Percentiles rank a stretch among this genome's conserved stretches.
phyloP scores from a whole-genome alignment of 495 filamentous ascomycete species.

The Penicillium cinerascens region DNA sequence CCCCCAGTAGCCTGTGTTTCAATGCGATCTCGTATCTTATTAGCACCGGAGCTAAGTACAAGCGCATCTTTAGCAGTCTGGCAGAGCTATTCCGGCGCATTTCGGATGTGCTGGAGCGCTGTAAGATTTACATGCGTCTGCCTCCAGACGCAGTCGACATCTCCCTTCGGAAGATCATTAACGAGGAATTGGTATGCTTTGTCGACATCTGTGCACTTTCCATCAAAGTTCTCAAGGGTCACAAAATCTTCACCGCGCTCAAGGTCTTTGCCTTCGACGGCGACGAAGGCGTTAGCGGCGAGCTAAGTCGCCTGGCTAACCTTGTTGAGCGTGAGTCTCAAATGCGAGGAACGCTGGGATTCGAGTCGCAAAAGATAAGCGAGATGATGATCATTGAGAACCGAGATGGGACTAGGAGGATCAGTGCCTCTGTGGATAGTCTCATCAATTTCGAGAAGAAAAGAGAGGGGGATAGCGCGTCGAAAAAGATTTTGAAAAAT shows the following conservation, averaged over 20 bases:
- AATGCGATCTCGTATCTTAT: constrained; percentile 27
- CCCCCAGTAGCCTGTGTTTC: constrained; percentile 22
- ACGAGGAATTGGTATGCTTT: constrained; percentile 27
- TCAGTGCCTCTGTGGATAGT: constrained; percentile 12
- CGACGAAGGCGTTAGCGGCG: constrained; percentile 23
- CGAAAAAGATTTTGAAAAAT: neutral
- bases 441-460: constrained; percentile 12
- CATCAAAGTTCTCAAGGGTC: constrained; percentile 22
- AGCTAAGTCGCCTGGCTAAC: constrained; percentile 13
- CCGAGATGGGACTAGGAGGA: constrained; percentile 12
- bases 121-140: constrained; percentile 26
- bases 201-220: constrained; percentile 25
- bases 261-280: constrained; percentile 25
- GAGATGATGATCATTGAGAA: constrained; percentile 12
- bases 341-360: constrained; percentile 21
- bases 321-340: constrained; percentile 23
- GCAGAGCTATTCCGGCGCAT: constrained; percentile 21
- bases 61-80: constrained; percentile 28
- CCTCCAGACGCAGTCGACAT: constrained; percentile 20
- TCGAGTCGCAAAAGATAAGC: constrained; percentile 17
- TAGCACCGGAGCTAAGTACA: constrained; percentile 23
- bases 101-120: constrained; percentile 26
- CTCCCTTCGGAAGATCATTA: constrained; percentile 23
- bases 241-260: constrained; percentile 25
- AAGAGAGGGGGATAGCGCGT: constrained; percentile 11